A percentile compares a stretch with the other conserved stretches of the same genome.
phyloP scores from a whole-genome alignment of 2,329 filamentous ascomycete genomes.

The Aureobasidium sp. region DNA sequence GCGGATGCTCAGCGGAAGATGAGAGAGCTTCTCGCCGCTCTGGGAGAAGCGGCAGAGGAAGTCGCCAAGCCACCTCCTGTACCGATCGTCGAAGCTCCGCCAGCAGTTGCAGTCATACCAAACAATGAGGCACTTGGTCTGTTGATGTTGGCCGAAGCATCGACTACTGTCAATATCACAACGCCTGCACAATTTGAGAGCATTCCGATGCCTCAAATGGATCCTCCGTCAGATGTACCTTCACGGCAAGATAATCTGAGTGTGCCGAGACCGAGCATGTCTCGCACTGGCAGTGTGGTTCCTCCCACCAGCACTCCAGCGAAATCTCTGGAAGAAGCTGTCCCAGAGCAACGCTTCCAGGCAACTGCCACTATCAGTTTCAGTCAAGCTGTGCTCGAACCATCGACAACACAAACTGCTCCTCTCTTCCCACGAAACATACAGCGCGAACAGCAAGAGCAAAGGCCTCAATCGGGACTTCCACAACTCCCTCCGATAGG shows the following conservation, averaged over 20 bases:
- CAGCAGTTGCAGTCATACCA: slow-evolving; percentile 24
- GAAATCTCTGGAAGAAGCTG: not conserved
- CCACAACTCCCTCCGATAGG: not conserved
- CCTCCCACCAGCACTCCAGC: not conserved
- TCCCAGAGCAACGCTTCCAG: not conserved
- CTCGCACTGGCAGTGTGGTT: not conserved
- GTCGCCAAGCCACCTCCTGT: slow-evolving; percentile 8
- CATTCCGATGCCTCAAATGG: not conserved
- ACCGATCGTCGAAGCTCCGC: slow-evolving; percentile 16
- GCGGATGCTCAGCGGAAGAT: slow-evolving; percentile 33
- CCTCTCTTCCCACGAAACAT: not conserved
- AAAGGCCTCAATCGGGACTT: not conserved
- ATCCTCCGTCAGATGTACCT: not conserved
- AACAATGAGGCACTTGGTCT: slow-evolving; percentile 37
- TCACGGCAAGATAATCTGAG: not conserved
- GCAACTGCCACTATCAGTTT: slow-evolving; percentile 1
- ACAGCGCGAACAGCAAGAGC: not conserved
- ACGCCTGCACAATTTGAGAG: not conserved
- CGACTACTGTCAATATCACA: slow-evolving; percentile 17
- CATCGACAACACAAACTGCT: slow-evolving; percentile 9
- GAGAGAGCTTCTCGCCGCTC: slow-evolving; percentile 25
- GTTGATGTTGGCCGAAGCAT: slow-evolving; percentile 30
- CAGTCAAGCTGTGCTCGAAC: slow-evolving; percentile 12
- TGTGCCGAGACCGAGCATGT: slow-evolving; percentile 11
- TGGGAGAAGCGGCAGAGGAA: slow-evolving; percentile 23